Base-by-base conservation (phyloP, 306 rosid genomes). In the Ochetophila trinervis region DNA sequence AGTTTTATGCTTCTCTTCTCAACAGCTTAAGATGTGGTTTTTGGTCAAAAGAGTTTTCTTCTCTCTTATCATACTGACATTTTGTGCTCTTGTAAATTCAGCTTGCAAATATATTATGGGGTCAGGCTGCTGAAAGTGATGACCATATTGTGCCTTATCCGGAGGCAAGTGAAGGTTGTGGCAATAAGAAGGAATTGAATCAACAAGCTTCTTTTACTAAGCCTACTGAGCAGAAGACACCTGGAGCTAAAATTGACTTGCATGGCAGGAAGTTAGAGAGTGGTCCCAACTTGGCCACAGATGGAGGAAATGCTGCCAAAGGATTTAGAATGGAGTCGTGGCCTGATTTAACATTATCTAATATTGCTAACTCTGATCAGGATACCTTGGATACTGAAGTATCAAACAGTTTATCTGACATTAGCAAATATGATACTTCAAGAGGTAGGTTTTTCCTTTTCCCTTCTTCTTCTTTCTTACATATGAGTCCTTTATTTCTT, bases 91-190 rank as follows among this genome's bases (percentile, higher is more conserved):
- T 69, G 50, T 34, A 35, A 63, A 82, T 77, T 84, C 99, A 90
- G 99, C 88, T 93, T 59, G 81, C 84, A 19, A 86, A 88, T 80
- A 90, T 93, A 86, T 75, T 93, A 90, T 90, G 97, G 96, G 95
- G 78, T 72, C 97, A 89, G 82, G 81, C 77, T 59, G 77, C 70
- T 55, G 96, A 84, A 73, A 81, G 67, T 65, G 90, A 84, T 81
- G 99, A 90, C 71, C 97, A 93, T 78, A 88, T 90, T 79, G 96
- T 90, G 79, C 99, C 96, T 57, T 88, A 81, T 73, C 80, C 81
- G 0, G 86, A 79, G 79, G 85, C 75, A 76, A 75, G 80, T 71
- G 88, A 86, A 60, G 85, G 83, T 72, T 80, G 63, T 67, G 57
- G 57, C 61, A 78, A 77, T 59, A 87, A 84, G 76, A 81, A 76